Evolutionary conservation across 176 grass and related monocot genomes (phyloP).

Genomic region (Ampelocalamus luodianensis): DNA sequence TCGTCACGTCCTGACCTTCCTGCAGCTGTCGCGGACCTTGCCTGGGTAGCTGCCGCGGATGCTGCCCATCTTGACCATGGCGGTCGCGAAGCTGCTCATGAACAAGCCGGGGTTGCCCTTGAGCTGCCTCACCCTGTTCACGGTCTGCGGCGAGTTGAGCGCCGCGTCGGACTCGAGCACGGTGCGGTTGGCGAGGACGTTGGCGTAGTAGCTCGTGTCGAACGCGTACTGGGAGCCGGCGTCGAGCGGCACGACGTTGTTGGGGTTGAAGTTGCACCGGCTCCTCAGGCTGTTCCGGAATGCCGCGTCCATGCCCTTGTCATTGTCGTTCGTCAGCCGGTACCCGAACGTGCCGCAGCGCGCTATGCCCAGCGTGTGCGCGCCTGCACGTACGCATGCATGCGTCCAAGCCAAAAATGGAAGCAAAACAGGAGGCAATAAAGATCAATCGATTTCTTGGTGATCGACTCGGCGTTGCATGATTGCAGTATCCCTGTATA

Average conservation of each 20-base stretch:
- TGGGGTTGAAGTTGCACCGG: constrained; percentile 44
- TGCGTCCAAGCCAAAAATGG: not conserved
- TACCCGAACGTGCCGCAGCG: constrained; percentile 39
- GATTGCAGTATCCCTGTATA: not conserved
- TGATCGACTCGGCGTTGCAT: not conserved
- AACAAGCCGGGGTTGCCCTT: constrained; percentile 22
- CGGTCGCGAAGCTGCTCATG: constrained; percentile 38
- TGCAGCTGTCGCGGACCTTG: constrained; percentile 41
- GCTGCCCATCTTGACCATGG: constrained; percentile 64
- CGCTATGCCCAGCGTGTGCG: constrained; percentile 43
- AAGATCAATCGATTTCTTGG: not conserved
- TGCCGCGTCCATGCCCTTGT: constrained; percentile 41
- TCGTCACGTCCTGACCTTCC: constrained; percentile 42
- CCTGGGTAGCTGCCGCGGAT: constrained; percentile 30
- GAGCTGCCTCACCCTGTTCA: constrained; percentile 19
- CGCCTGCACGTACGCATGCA: not conserved
- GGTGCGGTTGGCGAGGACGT: constrained; percentile 47
- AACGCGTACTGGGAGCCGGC: constrained; percentile 39
- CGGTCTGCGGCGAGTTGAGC: constrained; percentile 47
- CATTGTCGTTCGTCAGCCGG: constrained; percentile 39
- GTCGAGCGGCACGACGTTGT: constrained; percentile 44
- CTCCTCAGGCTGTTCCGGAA: constrained; percentile 40
- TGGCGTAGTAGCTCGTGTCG: constrained; percentile 60
- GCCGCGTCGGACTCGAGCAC: constrained; percentile 59
- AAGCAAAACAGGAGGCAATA: not conserved